phyloP scores from a whole-genome alignment of 2,329 filamentous ascomycete genomes.

The Microsporum ferrugineum region DNA sequence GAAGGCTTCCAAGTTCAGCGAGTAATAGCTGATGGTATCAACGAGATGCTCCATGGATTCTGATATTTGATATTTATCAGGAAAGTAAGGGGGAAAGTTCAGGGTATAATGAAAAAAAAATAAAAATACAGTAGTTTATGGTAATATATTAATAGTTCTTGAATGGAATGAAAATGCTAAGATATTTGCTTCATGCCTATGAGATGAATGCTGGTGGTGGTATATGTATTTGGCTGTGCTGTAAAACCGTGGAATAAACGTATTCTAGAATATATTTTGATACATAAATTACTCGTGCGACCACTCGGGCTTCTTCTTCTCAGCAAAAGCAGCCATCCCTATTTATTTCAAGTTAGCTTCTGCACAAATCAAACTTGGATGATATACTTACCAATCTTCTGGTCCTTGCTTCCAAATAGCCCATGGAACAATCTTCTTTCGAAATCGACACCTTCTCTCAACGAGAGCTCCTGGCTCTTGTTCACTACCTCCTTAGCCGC shows the following conservation, averaged over 20 bases:
- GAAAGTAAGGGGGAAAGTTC: too few relatives aligned
- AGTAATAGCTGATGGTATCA: neutral
- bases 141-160: neutral
- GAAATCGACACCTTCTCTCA: conserved; percentile 87
- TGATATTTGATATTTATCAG: too few relatives aligned
- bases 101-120: neutral
- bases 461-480: conserved; percentile 84
- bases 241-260: neutral
- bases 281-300: conserved; percentile 51
- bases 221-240: neutral
- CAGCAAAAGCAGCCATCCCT: conserved; percentile 82
- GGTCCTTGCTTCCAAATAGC: conserved; percentile 86
- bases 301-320: conserved; percentile 92
- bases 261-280: neutral
- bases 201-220: neutral
- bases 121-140: neutral
- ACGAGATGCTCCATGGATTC: neutral
- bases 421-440: conserved; percentile 89
- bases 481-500: conserved; percentile 97
- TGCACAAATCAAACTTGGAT: neutral
- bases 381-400: conserved; percentile 68
- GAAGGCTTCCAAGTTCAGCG: neutral
- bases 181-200: neutral
- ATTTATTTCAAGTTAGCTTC: neutral
- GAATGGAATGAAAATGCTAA: neutral